Conservation (phyloP, 1,139 yeast species). For the Hyphopichia buzzinii region DNA sequence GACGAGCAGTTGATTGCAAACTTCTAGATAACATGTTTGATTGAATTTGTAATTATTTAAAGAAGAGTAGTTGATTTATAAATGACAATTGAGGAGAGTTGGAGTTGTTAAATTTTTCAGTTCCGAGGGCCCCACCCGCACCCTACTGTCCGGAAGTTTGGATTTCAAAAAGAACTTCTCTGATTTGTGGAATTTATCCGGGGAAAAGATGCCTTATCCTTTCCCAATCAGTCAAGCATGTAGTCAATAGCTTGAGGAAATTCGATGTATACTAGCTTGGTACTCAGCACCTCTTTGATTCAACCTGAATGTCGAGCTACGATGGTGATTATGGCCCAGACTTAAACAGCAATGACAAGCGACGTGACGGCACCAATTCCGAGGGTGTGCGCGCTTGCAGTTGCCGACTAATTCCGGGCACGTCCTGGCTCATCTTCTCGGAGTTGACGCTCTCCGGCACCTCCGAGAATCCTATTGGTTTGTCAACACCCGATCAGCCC, state of each 20-base stretch:
- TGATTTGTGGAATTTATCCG: background rate
- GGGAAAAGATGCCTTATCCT: too few species aligned
- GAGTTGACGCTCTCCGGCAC: constrained; percentile 1
- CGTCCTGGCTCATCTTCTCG: background rate
- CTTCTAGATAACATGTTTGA: constrained; percentile 23
- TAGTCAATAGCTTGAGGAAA: too few species aligned
- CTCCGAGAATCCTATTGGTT: background rate
- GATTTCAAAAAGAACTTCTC: background rate
- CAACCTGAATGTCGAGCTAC: too few species aligned
- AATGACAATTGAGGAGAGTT: background rate
- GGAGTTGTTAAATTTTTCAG: background rate
- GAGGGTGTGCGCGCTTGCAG: background rate
- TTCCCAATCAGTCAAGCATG: too few species aligned
- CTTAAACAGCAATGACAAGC: background rate
- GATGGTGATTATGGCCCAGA: too few species aligned
- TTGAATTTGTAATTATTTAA: constrained; percentile 3
- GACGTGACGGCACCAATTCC: background rate
- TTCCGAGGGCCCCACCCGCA: background rate
- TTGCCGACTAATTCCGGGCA: background rate
- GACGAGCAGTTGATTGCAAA: constrained; percentile 15
- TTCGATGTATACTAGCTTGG: too few species aligned
- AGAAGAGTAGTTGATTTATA: background rate
- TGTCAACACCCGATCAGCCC: background rate
- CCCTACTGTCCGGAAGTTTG: background rate
- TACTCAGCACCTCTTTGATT: too few species aligned